Evolutionary conservation across 148 eudicot genomes (phyloP).

Genomic region (Gaultheria prostrata): DNA sequence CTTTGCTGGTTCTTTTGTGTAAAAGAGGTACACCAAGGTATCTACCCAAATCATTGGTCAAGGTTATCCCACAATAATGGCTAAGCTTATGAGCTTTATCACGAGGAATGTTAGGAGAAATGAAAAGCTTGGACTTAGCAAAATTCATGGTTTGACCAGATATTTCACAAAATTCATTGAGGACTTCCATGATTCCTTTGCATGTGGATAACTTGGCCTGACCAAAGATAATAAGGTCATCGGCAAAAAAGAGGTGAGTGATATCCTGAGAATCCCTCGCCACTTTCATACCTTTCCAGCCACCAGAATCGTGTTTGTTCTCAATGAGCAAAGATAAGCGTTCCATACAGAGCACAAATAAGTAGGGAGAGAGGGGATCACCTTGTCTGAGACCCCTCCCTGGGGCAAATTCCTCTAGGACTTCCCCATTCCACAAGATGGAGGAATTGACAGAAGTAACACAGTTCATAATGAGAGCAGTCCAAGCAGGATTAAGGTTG

Average conservation of each 20-base stretch:
- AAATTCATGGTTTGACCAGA: neutral
- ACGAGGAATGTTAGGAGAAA: neutral
- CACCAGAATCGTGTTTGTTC: too few species aligned
- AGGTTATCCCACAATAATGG: rapidly evolving
- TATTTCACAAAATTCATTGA: neutral
- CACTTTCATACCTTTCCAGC: too few species aligned
- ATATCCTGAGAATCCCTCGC: too few species aligned
- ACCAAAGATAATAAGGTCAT: too few species aligned
- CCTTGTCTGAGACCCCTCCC: neutral
- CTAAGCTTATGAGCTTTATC: neutral
- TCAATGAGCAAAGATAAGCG: neutral
- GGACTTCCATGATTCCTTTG: neutral
- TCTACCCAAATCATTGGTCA: neutral
- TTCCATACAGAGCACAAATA: neutral
- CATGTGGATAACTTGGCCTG: neutral
- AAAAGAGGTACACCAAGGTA: neutral
- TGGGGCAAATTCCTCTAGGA: rapidly evolving
- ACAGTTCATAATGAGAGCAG: neutral
- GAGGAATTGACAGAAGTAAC: neutral
- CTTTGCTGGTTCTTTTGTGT: too few species aligned
- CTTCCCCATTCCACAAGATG: neutral
- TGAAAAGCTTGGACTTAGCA: neutral
- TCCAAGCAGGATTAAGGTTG: neutral
- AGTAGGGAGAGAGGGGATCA: neutral
- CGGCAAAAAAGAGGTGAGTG: too few species aligned